Evolutionary conservation across 257 asterid species (phyloP), one percentile per base, ranked within the genome.

Genomic region (Ocimum tenuiflorum): DNA sequence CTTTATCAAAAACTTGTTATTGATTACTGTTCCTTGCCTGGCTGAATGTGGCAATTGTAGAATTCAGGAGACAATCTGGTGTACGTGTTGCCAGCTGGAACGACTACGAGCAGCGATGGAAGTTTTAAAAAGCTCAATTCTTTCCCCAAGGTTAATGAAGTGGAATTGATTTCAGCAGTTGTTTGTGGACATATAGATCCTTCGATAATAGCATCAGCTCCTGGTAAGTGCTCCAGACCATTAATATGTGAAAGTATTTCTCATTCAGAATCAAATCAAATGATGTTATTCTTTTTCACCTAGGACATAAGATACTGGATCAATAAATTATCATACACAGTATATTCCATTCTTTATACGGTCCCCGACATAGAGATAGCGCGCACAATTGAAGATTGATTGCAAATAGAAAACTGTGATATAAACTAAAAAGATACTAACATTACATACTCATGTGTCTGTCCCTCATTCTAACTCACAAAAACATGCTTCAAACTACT

Each of bases 121-220:
- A 60, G 73, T 75, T 65, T 78, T 45, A 75, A 70, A 45, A 77
- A 68, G 27, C 78, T 63, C 59, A 81, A 65, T 73, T 75, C 80
- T 57, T 67, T 83, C 71, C 83, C 83, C 19, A 82, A 62, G 71
- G 88, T 88, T 70, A 94, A 82, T 8, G 99, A 94, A 83, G 73
- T 74, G 72, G 89, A 88, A 69, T 67, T 94, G 59, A 63, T 94
- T 61, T 76, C 86, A 77, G 95, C 95, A 15, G 83, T 85, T 66
- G 63, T 88, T 69, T 80, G 88, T 59, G 99, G 95, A 75, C 75
- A 77, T 72, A 69, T 94, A 29, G 88, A 88, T 81, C 92, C 88
- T 63, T 82, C 91, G 41, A 53, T 81, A 66, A 68, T 94, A 27
- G 63, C 73, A 70, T 80, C 86, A 53, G 88, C 88, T 46, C 96